A percentile compares a stretch with the other conserved stretches of the same genome.
phyloP scores from a whole-genome alignment of 148 eudicot species.

The Rhododendron henanense region DNA sequence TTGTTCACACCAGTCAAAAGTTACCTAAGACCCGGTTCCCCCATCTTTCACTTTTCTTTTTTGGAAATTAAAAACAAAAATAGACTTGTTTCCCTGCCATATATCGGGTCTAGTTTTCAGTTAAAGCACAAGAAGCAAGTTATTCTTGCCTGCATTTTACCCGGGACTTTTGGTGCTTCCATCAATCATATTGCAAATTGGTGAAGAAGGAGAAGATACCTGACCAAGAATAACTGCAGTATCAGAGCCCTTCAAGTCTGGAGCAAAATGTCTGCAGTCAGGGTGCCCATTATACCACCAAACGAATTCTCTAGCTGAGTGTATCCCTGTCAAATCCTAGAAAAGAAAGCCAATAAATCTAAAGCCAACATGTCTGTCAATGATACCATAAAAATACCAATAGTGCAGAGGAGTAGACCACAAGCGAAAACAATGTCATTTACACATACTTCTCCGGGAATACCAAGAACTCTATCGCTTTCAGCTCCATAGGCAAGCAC shows the following conservation, averaged over 20 bases:
- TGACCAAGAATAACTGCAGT: constrained; percentile 96
- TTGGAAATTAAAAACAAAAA: not conserved
- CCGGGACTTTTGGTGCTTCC: not conserved
- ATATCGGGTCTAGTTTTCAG: not conserved
- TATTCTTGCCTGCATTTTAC: not conserved
- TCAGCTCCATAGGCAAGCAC: constrained; percentile 99
- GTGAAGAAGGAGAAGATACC: constrained; percentile 33
- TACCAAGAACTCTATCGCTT: constrained; percentile 81
- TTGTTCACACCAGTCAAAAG: not conserved
- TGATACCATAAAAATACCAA: not conserved
- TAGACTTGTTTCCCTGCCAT: not conserved
- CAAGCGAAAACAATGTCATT: not conserved
- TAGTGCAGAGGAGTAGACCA: not conserved
- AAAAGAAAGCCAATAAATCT: not conserved
- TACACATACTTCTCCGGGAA: constrained; percentile 77
- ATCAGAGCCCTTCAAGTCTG: constrained; percentile 72
- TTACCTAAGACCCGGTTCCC: not conserved
- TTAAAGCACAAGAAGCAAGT: not conserved
- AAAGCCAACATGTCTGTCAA: not conserved
- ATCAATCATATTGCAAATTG: not conserved
- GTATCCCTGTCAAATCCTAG: constrained; percentile 60
- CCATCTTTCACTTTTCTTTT: not conserved
- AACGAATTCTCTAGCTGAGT: constrained; percentile 94
- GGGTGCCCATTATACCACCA: constrained; percentile 99
- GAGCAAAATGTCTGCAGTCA: constrained; percentile 63